phyloP scores from a whole-genome alignment of 225 moss, liverwort and hornwort genomes.

The Marchantia paleacea region DNA sequence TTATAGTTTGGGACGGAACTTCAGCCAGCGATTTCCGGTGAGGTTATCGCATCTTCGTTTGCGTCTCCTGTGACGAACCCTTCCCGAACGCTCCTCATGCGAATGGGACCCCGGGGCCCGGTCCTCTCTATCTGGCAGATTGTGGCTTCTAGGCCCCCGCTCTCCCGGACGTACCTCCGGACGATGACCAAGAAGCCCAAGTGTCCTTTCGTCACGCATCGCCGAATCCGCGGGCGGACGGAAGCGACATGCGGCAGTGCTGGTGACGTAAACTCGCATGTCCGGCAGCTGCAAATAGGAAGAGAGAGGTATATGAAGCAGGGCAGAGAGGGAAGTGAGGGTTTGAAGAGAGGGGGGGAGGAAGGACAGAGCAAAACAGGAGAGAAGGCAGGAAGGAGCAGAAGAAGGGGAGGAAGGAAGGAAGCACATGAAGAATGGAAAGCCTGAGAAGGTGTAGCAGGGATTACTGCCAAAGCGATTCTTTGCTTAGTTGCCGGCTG shows the following conservation, averaged over 20 bases:
- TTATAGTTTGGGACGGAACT: not conserved
- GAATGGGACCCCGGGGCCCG: not conserved
- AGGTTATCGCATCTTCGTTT: not conserved
- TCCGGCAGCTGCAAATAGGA: not conserved
- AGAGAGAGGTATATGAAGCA: not conserved
- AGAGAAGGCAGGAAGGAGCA: no score
- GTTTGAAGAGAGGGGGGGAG: slow-evolving; percentile 8
- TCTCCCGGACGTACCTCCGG: no score
- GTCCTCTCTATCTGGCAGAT: no score
- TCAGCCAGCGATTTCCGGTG: not conserved
- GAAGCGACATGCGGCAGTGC: not conserved
- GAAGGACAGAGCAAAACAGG: no score
- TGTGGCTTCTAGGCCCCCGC: no score
- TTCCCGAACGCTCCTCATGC: not conserved
- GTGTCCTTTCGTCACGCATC: not conserved
- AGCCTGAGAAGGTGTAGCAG: not conserved
- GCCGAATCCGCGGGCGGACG: not conserved
- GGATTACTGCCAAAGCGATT: not conserved
- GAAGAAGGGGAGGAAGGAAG: no score
- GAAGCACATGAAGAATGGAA: not conserved
- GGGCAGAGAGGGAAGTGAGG: not conserved
- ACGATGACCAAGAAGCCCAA: not conserved
- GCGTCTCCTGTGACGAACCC: not conserved
- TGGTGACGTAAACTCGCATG: not conserved
- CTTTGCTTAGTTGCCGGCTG: not conserved